Percentiles rank a stretch among this genome's conserved stretches.
phyloP scores from a whole-genome alignment of 2,329 filamentous ascomycete species.

The Exophiala calicioides region DNA sequence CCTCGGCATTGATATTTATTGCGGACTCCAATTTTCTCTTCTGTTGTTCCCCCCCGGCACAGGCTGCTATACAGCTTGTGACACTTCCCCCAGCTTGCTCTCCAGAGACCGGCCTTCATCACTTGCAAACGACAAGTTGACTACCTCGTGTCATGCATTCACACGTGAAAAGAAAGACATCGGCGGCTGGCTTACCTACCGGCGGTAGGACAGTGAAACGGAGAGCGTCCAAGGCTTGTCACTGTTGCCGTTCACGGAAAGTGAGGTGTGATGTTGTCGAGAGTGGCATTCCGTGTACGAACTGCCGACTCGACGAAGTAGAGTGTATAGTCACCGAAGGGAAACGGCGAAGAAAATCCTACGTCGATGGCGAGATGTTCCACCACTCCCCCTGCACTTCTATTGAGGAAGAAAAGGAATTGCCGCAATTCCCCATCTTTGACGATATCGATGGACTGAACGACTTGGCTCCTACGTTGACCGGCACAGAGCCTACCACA shows the following conservation, averaged over 20 bases:
- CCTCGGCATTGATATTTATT: conserved; percentile 1
- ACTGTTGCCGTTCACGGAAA: conserved; percentile 83
- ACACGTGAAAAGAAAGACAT: conserved; percentile 58
- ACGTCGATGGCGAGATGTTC: conserved; percentile 34
- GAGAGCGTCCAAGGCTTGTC: conserved; percentile 87
- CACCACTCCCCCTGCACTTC: conserved; percentile 29
- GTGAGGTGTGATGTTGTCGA: conserved; percentile 93
- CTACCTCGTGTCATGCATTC: conserved; percentile 9
- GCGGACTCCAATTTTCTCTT: conserved; percentile 1
- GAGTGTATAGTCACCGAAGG: conserved; percentile 70
- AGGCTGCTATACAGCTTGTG: too few species aligned
- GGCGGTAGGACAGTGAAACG: conserved; percentile 68
- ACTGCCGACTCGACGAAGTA: conserved; percentile 65
- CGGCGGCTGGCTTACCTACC: conserved; percentile 56
- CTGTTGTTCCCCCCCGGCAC: too few species aligned
- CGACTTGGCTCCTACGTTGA: conserved; percentile 15
- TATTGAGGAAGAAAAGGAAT: conserved; percentile 26
- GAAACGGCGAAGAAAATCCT: conserved; percentile 76
- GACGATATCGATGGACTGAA: conserved; percentile 32
- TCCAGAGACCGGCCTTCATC: not conserved
- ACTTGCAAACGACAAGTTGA: not conserved
- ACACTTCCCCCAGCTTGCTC: not conserved
- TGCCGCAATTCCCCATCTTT: conserved; percentile 32
- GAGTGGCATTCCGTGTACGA: conserved; percentile 78
- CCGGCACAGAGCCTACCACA: conserved; percentile 4